Conservation (phyloP, 495 filamentous ascomycete genomes). For the Talaromyces liani region DNA sequence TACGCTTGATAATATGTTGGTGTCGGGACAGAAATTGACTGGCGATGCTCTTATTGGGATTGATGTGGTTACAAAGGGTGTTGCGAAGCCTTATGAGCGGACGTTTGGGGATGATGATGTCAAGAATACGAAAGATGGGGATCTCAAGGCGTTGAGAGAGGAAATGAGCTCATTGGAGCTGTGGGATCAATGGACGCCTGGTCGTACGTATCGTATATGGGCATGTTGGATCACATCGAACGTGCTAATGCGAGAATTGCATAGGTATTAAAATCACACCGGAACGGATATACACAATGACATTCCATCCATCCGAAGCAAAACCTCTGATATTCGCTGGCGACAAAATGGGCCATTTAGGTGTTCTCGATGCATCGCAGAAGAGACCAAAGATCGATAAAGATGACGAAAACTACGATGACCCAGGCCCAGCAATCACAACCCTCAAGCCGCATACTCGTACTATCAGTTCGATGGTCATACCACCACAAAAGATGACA, state of each 20-base stretch:
- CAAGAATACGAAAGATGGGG: constrained; percentile 70
- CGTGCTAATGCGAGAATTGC: constrained; percentile 10
- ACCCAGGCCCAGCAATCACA: constrained; percentile 65
- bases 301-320: constrained; percentile 77
- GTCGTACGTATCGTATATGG: constrained; percentile 44
- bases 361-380: constrained; percentile 88
- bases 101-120: constrained; percentile 81
- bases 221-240: background rate
- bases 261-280: constrained; percentile 88
- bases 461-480: constrained; percentile 77
- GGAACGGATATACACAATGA: constrained; percentile 79
- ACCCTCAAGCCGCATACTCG: constrained; percentile 84
- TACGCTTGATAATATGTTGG: constrained; percentile 67
- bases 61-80: constrained; percentile 55
- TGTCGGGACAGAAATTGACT: constrained; percentile 62
- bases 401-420: constrained; percentile 56
- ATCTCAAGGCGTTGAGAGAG: constrained; percentile 66
- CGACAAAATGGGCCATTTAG: constrained; percentile 89
- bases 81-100: constrained; percentile 66
- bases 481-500: constrained; percentile 61
- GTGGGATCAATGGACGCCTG: constrained; percentile 76
- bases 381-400: constrained; percentile 34
- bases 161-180: constrained; percentile 73
- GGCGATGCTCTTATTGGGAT: constrained; percentile 35
- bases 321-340: constrained; percentile 93